These are phyloP conservation scores for Citrus inodora DNA, from an alignment of 345 rosid species.

Conservation along the genomic window DNA sequence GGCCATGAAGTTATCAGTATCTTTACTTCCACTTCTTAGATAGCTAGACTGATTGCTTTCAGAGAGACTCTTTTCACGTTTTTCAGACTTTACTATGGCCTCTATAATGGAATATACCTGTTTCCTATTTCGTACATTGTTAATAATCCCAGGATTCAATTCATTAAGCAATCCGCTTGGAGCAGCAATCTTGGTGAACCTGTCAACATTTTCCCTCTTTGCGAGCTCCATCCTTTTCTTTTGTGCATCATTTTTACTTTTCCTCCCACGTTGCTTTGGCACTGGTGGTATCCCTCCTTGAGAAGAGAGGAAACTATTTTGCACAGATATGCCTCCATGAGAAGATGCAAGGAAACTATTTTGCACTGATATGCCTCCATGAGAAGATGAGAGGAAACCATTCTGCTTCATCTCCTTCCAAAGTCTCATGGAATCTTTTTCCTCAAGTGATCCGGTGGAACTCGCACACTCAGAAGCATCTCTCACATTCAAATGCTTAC, in stretches of 20 bases:
- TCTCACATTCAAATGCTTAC: conserved; percentile 19
- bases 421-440: conserved; percentile 57
- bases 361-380: conserved; percentile 54
- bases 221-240: conserved; percentile 72
- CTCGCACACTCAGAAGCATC: conserved; percentile 79
- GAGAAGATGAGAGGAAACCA: conserved; percentile 74
- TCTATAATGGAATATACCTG: conserved; percentile 93
- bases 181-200: conserved; percentile 76
- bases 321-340: conserved; percentile 46
- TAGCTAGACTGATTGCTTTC: conserved; percentile 27
- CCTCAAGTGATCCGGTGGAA: conserved; percentile 43
- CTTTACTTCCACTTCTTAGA: conserved; percentile 33
- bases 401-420: conserved; percentile 93
- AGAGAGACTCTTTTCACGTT: conserved; percentile 22
- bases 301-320: conserved; percentile 34
- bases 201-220: conserved; percentile 71
- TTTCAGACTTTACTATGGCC: conserved; percentile 66
- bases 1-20: conserved; percentile 18
- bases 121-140: conserved; percentile 78
- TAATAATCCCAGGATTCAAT: conserved; percentile 89
- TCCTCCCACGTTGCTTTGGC: conserved; percentile 70
- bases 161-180: conserved; percentile 90
- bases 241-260: conserved; percentile 45
- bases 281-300: conserved; percentile 55
- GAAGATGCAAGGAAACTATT: conserved; percentile 34